These are phyloP conservation scores for Nitzschia putrida DNA, from an alignment of 108 stramenopile species.

Conservation along the genomic window DNA sequence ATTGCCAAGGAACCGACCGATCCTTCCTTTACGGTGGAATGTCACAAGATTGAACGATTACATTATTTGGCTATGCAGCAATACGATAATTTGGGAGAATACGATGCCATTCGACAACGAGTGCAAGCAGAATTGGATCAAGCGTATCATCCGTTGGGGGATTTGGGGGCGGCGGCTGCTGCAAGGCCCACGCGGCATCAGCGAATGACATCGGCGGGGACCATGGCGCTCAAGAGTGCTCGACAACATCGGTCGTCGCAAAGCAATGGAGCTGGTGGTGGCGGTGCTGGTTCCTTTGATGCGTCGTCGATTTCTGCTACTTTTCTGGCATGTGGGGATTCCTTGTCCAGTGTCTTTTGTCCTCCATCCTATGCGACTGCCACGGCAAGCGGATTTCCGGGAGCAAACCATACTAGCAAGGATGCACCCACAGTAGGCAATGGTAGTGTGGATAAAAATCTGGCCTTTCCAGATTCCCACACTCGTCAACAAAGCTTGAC, in stretches of 20 bases:
- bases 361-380: not conserved
- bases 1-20: slow-evolving; percentile 26
- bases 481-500: not conserved
- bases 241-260: not conserved
- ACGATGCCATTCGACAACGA: slow-evolving; percentile 24
- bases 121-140: slow-evolving; percentile 25
- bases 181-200: not conserved
- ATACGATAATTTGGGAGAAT: slow-evolving; percentile 23
- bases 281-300: not conserved
- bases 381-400: no score
- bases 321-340: slow-evolving; percentile 29
- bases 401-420: no score
- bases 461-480: not conserved
- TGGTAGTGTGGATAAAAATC: not conserved
- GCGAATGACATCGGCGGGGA: not conserved
- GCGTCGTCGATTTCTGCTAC: not conserved
- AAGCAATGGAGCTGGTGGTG: not conserved
- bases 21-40: slow-evolving; percentile 10
- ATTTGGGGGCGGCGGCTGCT: not conserved
- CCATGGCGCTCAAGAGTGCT: not conserved
- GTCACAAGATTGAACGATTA: slow-evolving; percentile 23
- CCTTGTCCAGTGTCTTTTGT: slow-evolving; percentile 25
- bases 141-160: not conserved
- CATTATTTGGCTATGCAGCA: slow-evolving; percentile 36
- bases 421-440: no score